Base-by-base conservation (phyloP, 495 filamentous ascomycete species). In the Cudoniella acicularis region DNA sequence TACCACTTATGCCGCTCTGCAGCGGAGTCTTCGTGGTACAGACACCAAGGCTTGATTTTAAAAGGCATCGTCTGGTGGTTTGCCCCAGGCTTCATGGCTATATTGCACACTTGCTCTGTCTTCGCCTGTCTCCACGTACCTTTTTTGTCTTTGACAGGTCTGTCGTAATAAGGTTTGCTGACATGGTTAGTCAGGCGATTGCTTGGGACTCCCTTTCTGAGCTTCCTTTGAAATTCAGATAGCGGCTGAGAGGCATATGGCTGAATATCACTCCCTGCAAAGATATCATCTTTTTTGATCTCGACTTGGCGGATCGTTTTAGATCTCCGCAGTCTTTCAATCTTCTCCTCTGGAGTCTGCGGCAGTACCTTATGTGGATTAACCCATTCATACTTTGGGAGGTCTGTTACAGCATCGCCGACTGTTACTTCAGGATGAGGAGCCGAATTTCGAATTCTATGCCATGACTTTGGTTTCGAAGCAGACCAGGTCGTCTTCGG, bases 321-420 rank as follows among this genome's bases (percentile, higher is more conserved):
- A 2, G 20, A 18, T 45, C 49, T n/a, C 2, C 1, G 17, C 8
- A 26, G 1, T 24, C 57, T 52, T 0, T 55, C 41, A 11, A 16
- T 6, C 6, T n/a, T 16, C 43, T 46, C 13, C 43, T 46, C 43
- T 17, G 8, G 2, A n/a, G 13, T 49, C 22, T 60, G 24, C 1
- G 10, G 23, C 36, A 16, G 22, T 24, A 6, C 17, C 1, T 43
- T 26, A 22, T 26, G 36, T 1, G 60, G 50, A 45, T 54, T 59
- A 0, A 13, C 27, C 49, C 50, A 63, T 3, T 63, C 60, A 27
- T 58, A 63, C 13, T 11, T 41, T 27, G 60, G 55, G 1, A 63
- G 49, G 55, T 63, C 60, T 1, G 42, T 36, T 1, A 59, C 36
- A 11, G 55, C 60, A 50, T 58, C 60, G 1, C 60, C 60, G 2